Evolutionary conservation across 768 basidiomycete genomes (phyloP), one percentile per base, ranked within the genome.

Genomic region (Trametopsis cervina): DNA sequence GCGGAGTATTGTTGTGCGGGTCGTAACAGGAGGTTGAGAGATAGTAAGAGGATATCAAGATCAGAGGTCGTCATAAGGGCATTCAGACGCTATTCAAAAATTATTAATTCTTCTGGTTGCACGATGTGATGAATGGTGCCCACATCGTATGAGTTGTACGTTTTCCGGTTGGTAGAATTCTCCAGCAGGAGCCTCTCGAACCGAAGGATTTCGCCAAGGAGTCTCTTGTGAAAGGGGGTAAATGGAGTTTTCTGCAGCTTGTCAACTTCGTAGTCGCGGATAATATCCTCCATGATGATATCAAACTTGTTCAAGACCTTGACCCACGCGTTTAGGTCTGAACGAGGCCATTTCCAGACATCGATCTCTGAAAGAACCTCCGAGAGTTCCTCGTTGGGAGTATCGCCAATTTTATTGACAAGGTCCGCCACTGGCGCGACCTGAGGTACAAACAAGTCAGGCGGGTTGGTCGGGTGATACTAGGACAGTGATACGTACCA

Each of bases 81-180:
- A 65, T 89, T 91, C 54, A 97, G 71, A 52, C 93, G 88, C 95
- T 99, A 61, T 13, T 58, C 35, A 23, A 15, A 27, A 17, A 42
- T 33, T 26, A 44, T 37, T 13, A 33, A 21, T 17, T n/a, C 5
- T 23, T 11, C 17, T 6, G 22, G 9, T 15, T 12, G 18, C 13
- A 36, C 29, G 35, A 35, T 47, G 40, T 38, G 36, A 35, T 44
- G 46, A 47, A 40, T 42, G 18, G 45, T 72, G n/a, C 92, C 67
- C 67, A 98, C 95, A 64, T 99, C 96, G 66, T 96, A 99, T 3
- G 92, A 95, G 51, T 80, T 83, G 68, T 85, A 99, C 49, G 93
- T 88, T 72, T 97, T 98, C 60, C 96, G 75, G 63, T 95, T 98
- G 35, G 96, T 99, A 40, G 93, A 95, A 65, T 97, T 96, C 69